Evolutionary conservation across 495 filamentous ascomycete species (phyloP).

Genomic region (Penicillium antarcticum): DNA sequence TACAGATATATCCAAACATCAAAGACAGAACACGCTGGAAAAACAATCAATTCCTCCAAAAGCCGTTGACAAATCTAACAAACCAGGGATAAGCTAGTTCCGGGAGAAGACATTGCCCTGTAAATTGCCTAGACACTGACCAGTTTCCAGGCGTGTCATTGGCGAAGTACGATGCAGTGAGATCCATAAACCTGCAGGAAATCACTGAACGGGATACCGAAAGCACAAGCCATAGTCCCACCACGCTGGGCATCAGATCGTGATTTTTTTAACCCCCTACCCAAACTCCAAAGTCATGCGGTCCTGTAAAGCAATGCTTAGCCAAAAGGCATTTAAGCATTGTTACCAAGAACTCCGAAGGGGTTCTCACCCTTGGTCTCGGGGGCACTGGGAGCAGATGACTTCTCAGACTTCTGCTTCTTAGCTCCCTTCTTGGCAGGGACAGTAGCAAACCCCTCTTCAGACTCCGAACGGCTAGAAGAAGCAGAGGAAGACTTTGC

Average conservation of each 20-base stretch:
- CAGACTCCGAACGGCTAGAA: constrained; percentile 17
- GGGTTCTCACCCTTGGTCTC: constrained; percentile 33
- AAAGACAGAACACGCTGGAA: not conserved
- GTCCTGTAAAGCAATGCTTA: constrained; percentile 3
- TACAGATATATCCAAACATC: constrained; percentile 1
- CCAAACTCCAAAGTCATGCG: constrained; percentile 19
- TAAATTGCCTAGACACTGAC: not conserved
- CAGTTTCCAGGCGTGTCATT: not conserved
- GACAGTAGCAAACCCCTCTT: constrained; percentile 34
- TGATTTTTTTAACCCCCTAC: constrained; percentile 2
- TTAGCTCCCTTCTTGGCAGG: constrained; percentile 42
- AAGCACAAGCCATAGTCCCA: not conserved
- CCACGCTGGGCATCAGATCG: not conserved
- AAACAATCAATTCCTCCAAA: not conserved
- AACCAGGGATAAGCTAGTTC: not conserved
- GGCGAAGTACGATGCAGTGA: not conserved
- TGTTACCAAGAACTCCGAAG: constrained; percentile 32
- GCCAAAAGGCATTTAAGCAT: constrained; percentile 19
- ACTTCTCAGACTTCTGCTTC: constrained; percentile 27
- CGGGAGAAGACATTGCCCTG: not conserved
- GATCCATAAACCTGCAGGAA: not conserved
- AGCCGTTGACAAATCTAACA: not conserved
- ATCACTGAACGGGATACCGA: not conserved
- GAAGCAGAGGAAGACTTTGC: constrained; percentile 22
- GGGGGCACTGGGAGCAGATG: constrained; percentile 5